phyloP scores from a whole-genome alignment of 495 filamentous ascomycete species.

The Bathelium albidoporum region DNA sequence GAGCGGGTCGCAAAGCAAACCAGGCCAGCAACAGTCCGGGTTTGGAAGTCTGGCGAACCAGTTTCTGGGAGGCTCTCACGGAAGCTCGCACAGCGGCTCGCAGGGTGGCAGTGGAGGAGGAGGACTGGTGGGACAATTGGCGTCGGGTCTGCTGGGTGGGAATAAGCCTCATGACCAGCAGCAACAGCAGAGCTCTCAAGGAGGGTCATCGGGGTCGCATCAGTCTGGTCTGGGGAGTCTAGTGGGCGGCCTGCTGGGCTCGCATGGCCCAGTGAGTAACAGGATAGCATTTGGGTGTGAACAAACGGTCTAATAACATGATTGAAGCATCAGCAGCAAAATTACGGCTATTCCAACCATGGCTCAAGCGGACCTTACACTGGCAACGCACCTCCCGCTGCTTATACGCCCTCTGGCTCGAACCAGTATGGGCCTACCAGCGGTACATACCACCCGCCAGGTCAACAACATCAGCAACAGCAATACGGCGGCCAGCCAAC shows the following conservation, averaged over 20 bases:
- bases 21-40: conserved; percentile 26
- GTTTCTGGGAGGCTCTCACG: conserved; percentile 14
- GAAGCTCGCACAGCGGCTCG: conserved; percentile 17
- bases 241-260: conserved; percentile 21
- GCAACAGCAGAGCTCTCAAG: conserved; percentile 11
- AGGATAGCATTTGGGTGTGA: background rate
- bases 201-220: background rate
- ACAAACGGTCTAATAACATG: background rate
- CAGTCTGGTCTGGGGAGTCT: conserved; percentile 12
- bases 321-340: conserved; percentile 13
- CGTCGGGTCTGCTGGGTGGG: conserved; percentile 28
- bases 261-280: conserved; percentile 24
- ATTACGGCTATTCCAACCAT: conserved; percentile 20
- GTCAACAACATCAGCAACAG: conserved; percentile 4
- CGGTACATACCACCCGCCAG: conserved; percentile 12
- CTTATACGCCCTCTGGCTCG: conserved; percentile 14
- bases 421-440: conserved; percentile 9
- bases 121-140: conserved; percentile 28
- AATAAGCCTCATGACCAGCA: conserved; percentile 29
- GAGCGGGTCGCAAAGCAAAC: conserved; percentile 21
- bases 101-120: conserved; percentile 18
- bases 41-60: conserved; percentile 21
- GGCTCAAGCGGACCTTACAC: conserved; percentile 10
- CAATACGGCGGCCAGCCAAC: conserved; percentile 7
- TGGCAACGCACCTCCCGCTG: conserved; percentile 14